Evolutionary conservation across 345 rosid species (phyloP).

Genomic region (Camelina neglecta): DNA sequence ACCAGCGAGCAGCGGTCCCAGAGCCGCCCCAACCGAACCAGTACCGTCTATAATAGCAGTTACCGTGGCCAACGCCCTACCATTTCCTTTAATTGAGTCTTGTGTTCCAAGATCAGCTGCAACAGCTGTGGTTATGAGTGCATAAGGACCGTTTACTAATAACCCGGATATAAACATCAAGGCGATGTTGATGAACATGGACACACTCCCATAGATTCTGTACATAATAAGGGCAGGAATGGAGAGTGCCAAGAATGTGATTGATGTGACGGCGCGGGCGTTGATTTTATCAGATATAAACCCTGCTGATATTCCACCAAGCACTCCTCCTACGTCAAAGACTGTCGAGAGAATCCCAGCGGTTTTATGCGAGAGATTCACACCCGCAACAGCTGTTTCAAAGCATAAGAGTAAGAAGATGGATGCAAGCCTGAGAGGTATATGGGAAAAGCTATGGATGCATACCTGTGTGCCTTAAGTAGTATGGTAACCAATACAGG

Average conservation of each 20-base stretch:
- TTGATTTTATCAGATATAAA: conserved; percentile 73
- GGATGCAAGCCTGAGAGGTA: not conserved
- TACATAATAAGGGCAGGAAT: conserved; percentile 73
- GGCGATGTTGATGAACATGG: conserved; percentile 59
- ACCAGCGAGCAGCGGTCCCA: conserved; percentile 89
- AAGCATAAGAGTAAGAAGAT: conserved; percentile 28
- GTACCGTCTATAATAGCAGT: conserved; percentile 95
- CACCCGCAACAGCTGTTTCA: conserved; percentile 80
- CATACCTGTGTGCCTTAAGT: conserved; percentile 84
- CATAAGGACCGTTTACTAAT: conserved; percentile 86
- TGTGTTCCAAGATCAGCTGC: conserved; percentile 98
- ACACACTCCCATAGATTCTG: conserved; percentile 67
- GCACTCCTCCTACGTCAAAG: conserved; percentile 85
- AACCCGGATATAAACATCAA: conserved; percentile 82
- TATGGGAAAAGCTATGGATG: not conserved
- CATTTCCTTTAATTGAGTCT: conserved; percentile 68
- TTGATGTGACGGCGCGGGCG: conserved; percentile 81
- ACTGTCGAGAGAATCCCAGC: conserved; percentile 86
- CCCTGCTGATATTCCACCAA: conserved; percentile 83
- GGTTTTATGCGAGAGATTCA: conserved; percentile 74
- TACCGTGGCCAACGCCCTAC: conserved; percentile 88
- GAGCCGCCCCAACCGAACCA: conserved; percentile 91
- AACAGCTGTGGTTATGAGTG: conserved; percentile 92
- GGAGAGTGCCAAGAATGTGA: conserved; percentile 68
- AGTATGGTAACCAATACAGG: conserved; percentile 92